Conservation (phyloP, 352 stramenopile genomes). For the Phytopythium chamaehyphon region DNA sequence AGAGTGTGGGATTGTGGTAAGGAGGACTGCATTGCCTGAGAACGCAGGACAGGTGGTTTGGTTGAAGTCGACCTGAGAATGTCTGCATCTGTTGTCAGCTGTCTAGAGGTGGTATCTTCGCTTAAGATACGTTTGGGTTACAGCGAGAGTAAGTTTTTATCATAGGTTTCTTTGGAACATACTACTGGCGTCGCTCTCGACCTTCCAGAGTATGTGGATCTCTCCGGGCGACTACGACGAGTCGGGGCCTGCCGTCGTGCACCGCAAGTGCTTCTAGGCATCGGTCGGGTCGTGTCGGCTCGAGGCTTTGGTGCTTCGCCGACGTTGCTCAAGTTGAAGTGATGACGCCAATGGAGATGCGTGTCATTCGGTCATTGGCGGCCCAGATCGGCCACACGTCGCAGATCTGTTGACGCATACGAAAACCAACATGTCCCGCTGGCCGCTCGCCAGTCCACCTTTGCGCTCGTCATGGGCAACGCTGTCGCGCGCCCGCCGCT, state of each 20-base stretch:
- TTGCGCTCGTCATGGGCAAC: neutral
- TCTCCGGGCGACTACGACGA: neutral
- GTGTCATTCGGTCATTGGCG: neutral
- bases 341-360: neutral
- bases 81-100: too few relatives aligned
- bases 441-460: neutral
- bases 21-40: too few relatives aligned
- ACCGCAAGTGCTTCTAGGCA: constrained; percentile 7
- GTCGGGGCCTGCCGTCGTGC: neutral
- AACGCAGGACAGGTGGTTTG: too few relatives aligned
- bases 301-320: constrained; percentile 1
- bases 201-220: constrained; percentile 7
- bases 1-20: too few relatives aligned
- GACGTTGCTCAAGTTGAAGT: neutral
- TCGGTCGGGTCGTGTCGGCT: too few relatives aligned
- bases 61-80: too few relatives aligned
- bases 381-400: neutral
- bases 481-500: neutral
- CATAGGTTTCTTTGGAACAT: too few relatives aligned
- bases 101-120: too few relatives aligned
- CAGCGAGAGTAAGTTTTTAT: too few relatives aligned
- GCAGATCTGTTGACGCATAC: constrained; percentile 4
- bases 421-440: neutral
- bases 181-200: constrained; percentile 3
- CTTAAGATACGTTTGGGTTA: too few relatives aligned